Conservation (phyloP, 306 rosid genomes). For the Fagus sylvatica region DNA sequence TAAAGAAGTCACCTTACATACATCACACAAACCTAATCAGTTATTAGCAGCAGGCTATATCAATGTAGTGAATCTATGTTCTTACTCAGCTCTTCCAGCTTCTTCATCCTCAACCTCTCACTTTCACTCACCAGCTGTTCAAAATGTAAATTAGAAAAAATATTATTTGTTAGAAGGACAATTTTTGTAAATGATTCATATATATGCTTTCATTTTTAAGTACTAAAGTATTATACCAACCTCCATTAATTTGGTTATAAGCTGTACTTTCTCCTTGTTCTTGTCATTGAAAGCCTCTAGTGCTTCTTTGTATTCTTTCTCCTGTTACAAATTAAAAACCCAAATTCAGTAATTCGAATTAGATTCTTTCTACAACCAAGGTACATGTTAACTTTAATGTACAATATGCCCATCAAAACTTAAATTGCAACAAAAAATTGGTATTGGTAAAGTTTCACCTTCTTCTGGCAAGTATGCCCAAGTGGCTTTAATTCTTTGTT, state of each 20-base stretch:
- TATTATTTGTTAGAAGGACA: not conserved
- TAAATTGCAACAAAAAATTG: not conserved
- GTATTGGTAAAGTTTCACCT: slow-evolving; percentile 45
- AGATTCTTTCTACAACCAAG: not conserved
- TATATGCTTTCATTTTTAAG: slow-evolving; percentile 9
- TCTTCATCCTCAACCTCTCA: slow-evolving; percentile 93
- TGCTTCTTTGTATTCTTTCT: slow-evolving; percentile 89
- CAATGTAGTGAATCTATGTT: slow-evolving; percentile 65
- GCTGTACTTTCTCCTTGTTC: slow-evolving; percentile 79
- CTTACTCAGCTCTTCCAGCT: slow-evolving; percentile 97
- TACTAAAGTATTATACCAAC: slow-evolving; percentile 23
- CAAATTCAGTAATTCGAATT: not conserved
- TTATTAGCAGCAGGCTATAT: slow-evolving; percentile 41
- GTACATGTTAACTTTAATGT: not conserved
- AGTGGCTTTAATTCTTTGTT: slow-evolving; percentile 98
- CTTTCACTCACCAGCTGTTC: slow-evolving; percentile 62
- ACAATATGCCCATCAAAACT: not conserved
- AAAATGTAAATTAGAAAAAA: not conserved
- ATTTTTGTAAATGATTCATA: not conserved
- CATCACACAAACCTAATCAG: slow-evolving; percentile 90
- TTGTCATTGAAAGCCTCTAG: slow-evolving; percentile 94
- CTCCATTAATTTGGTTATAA: slow-evolving; percentile 59
- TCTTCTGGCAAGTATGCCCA: slow-evolving; percentile 91
- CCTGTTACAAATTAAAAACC: slow-evolving; percentile 46
- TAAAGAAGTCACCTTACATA: slow-evolving; percentile 61